Evolutionary conservation across 306 rosid species (phyloP).

Genomic region (Cucurbita maxima): DNA sequence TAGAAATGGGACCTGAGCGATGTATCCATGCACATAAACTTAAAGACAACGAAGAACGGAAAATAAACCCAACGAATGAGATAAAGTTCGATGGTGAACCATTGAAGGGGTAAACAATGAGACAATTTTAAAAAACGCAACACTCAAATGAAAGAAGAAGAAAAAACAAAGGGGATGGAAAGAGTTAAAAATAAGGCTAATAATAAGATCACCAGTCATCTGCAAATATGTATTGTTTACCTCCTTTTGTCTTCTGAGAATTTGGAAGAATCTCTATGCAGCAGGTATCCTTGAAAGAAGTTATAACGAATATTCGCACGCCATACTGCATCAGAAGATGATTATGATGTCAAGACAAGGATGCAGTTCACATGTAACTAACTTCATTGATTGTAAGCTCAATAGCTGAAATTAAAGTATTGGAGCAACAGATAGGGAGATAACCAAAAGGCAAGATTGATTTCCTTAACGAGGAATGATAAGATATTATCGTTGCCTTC

Average conservation of each 20-base stretch:
- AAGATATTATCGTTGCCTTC: neutral
- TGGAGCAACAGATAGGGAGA: neutral
- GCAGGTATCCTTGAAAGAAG: conserved; percentile 78
- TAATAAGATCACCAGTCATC: neutral
- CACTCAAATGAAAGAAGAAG: neutral
- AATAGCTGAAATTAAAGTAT: neutral
- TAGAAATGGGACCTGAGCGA: neutral
- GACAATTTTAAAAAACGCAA: neutral
- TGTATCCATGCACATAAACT: neutral
- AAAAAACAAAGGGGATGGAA: neutral
- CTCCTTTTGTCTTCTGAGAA: conserved; percentile 41
- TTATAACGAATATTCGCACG: conserved; percentile 53
- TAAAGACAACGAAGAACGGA: neutral
- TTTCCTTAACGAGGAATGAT: neutral
- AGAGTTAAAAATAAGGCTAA: neutral
- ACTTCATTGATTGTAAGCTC: neutral
- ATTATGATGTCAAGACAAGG: conserved; percentile 8
- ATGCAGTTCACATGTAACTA: conserved; percentile 2
- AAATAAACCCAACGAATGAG: neutral
- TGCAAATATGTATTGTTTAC: conserved; percentile 19
- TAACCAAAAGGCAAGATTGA: neutral
- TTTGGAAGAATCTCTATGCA: conserved; percentile 80
- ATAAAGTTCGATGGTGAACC: neutral
- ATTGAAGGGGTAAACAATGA: neutral
- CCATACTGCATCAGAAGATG: conserved; percentile 34